Percentiles rank a stretch among this genome's conserved stretches.
Conservation (phyloP, 164 flowering plant species). For the Amborella trichopoda region DNA sequence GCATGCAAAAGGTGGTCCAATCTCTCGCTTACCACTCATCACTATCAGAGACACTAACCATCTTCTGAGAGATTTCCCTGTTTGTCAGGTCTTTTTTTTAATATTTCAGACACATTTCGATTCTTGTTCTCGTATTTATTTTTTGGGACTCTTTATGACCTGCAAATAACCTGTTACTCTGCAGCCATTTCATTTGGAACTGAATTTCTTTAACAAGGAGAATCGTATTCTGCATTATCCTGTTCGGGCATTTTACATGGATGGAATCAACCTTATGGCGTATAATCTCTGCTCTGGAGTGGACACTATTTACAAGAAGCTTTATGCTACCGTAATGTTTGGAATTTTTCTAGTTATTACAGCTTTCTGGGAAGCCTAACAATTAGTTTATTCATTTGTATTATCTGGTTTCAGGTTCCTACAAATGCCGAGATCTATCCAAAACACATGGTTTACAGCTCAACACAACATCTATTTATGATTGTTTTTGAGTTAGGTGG, state of each 20-base stretch:
- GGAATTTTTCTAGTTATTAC: background rate
- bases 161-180: too few relatives aligned
- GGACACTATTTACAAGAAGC: slow-evolving; percentile 79
- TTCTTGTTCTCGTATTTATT: background rate
- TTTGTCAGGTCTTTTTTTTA: slow-evolving; percentile 54
- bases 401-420: slow-evolving; percentile 53
- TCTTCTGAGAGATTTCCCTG: slow-evolving; percentile 71
- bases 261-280: slow-evolving; percentile 84
- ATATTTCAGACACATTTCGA: background rate
- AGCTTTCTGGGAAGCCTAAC: background rate
- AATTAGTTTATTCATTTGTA: background rate
- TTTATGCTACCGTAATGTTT: slow-evolving; percentile 52
- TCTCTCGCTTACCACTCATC: slow-evolving; percentile 82
- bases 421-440: slow-evolving; percentile 63
- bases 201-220: slow-evolving; percentile 88
- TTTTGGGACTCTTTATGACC: too few relatives aligned
- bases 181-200: slow-evolving; percentile 96
- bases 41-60: slow-evolving; percentile 54
- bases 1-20: slow-evolving; percentile 86
- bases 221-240: slow-evolving; percentile 96
- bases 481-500: slow-evolving; percentile 78
- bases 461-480: slow-evolving; percentile 79
- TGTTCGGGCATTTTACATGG: slow-evolving; percentile 79
- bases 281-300: slow-evolving; percentile 75
- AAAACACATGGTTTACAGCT: slow-evolving; percentile 57